Base-by-base conservation (phyloP, 805 yeast genomes). In the Tetrapisispora arboricola region DNA sequence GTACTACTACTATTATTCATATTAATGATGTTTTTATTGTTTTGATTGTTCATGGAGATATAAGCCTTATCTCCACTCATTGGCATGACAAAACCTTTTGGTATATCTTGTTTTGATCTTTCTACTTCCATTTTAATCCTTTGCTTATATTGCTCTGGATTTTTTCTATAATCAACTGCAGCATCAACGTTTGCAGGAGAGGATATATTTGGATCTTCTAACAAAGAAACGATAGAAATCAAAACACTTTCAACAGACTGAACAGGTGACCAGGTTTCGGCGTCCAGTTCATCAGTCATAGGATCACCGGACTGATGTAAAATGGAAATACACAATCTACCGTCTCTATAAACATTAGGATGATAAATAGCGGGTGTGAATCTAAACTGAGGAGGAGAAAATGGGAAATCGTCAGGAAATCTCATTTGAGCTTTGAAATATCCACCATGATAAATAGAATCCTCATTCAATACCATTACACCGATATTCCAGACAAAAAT, bases 141-240 rank as follows among this genome's bases (percentile, higher is more conserved):
- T 54, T 73, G 77, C 59, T 76, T 75, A 65, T 86, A 90, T 35
- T 75, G 78, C 20, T 79, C 85, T 22, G 80, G 80, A 61, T 82
- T 76, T 54, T 84, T 85, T 54, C 95, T 73, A 75, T 85, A 87
- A 52, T 83, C 84, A 33, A 87, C 86, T 16, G 95, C 84, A 15
- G 97, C 97, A 61, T 90, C 97, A 38, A 90, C 88, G 61, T 90
- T 90, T 6, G 97, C 97, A 6, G 97, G 96, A 1, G 95, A 84
- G 45, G 78, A 75, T 44, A 84, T 80, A 65, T 90, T 90, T 40
- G 97, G 97, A 61, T 90, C 96, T 55, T 87, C 95, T 53, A 90
- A 72, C 39, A 90, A 71, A 8, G 96, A 86, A 16, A 90, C 83
- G 49, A 90, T 88, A 26, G 95, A 84, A 41, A 90, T 82, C 54